Percentiles rank a stretch among this genome's conserved stretches.
Evolutionary conservation across 306 rosid species (phyloP).

Genomic region (Citrullus colocynthis): DNA sequence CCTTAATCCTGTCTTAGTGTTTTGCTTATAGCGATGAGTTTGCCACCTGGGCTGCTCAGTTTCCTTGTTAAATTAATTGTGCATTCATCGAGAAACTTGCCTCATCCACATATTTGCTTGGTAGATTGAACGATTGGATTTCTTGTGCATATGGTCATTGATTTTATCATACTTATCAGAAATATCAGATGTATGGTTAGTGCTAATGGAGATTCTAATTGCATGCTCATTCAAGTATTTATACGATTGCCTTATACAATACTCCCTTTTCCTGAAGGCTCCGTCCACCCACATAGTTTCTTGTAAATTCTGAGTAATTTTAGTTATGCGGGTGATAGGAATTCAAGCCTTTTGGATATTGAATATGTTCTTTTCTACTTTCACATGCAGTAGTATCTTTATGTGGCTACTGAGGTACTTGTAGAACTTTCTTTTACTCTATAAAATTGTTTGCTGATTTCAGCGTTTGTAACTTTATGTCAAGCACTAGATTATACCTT

Average conservation of each 20-base stretch:
- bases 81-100: not conserved
- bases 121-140: not conserved
- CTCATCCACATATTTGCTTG: not conserved
- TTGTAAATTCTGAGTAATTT: not conserved
- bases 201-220: not conserved
- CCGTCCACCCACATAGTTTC: not conserved
- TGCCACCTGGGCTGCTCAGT: not conserved
- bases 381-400: not conserved
- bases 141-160: not conserved
- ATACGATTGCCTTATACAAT: not conserved
- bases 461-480: not conserved
- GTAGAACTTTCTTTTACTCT: not conserved
- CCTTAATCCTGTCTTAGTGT: not conserved
- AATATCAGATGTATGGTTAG: not conserved
- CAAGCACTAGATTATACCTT: not conserved
- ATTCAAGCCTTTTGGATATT: not conserved
- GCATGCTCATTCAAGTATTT: not conserved
- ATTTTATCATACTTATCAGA: not conserved
- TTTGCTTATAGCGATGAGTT: not conserved
- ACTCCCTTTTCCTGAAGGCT: not conserved
- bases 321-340: not conserved
- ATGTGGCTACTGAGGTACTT: not conserved
- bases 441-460: not conserved
- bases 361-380: not conserved
- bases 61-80: not conserved